Percentiles rank a stretch among this genome's conserved stretches.
Conservation (phyloP, 2,329 filamentous ascomycete species). For the Fusarium albosuccineum region DNA sequence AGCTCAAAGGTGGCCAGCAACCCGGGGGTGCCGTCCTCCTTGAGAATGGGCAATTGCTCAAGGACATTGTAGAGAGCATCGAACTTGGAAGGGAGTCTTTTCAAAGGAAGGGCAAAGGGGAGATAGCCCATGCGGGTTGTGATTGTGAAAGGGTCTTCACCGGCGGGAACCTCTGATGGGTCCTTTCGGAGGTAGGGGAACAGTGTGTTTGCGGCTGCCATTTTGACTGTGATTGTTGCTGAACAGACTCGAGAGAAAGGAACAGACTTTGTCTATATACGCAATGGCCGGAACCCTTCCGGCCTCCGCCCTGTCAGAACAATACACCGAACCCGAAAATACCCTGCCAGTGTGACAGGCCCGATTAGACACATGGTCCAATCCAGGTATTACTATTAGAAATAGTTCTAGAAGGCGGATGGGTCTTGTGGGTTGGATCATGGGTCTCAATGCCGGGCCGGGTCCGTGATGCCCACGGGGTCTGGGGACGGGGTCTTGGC, state of each 20-base stretch:
- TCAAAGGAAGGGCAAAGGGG: conserved; percentile 30
- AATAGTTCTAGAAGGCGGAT: conserved; percentile 30
- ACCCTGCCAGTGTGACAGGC: conserved; percentile 24
- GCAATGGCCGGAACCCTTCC: conserved; percentile 37
- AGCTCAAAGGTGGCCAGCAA: conserved; percentile 33
- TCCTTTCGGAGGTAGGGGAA: conserved; percentile 38
- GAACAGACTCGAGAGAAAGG: not conserved
- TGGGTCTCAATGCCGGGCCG: not conserved
- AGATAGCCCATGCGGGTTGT: conserved; percentile 38
- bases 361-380: conserved; percentile 9
- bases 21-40: conserved; percentile 31
- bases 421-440: conserved; percentile 3
- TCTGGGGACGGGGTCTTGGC: not conserved
- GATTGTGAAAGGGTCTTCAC: conserved; percentile 37
- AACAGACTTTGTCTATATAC: conserved; percentile 32
- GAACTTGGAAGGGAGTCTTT: conserved; percentile 34
- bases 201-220: conserved; percentile 38
- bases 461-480: not conserved
- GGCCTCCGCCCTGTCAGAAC: conserved; percentile 30
- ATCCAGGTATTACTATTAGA: conserved; percentile 25
- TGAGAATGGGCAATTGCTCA: conserved; percentile 36
- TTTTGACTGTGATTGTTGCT: conserved; percentile 16
- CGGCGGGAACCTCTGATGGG: conserved; percentile 32
- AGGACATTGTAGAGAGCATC: conserved; percentile 35
- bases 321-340: conserved; percentile 25